Conservation (phyloP, 23 red algal genomes). For the Pyropia yezoensis region DNA sequence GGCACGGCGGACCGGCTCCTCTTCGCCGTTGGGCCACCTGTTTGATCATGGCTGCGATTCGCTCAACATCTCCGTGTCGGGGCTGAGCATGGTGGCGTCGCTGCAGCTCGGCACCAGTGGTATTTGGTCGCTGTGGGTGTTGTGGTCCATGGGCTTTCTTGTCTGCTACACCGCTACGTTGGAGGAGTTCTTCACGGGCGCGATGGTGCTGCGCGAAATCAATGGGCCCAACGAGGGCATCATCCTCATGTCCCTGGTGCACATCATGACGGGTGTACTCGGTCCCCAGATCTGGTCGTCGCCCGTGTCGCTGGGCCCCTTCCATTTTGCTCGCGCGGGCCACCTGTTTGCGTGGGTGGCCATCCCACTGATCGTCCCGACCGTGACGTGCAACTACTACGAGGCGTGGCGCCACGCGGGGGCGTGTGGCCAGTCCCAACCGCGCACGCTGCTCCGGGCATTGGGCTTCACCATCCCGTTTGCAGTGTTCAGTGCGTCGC, state of each 20-base stretch:
- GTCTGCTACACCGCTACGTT: slow-evolving; percentile 71
- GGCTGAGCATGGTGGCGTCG: slow-evolving; percentile 50
- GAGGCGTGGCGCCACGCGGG: slow-evolving; percentile 2
- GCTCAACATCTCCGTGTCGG: slow-evolving; percentile 77
- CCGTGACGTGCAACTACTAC: slow-evolving; percentile 24
- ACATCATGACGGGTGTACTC: slow-evolving; percentile 48
- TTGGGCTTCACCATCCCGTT: slow-evolving; percentile 23
- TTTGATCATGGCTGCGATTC: slow-evolving; percentile 99
- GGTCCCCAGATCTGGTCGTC: slow-evolving; percentile 60
- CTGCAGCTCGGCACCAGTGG: slow-evolving; percentile 28
- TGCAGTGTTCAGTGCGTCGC: slow-evolving; percentile 7
- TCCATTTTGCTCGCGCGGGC: no score
- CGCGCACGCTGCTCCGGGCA: neutral
- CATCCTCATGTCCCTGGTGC: slow-evolving; percentile 43
- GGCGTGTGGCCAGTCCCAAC: neutral
- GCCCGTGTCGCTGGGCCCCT: neutral
- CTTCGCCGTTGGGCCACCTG: slow-evolving; percentile 86
- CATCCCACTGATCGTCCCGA: slow-evolving; percentile 16
- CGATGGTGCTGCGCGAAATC: slow-evolving; percentile 78
- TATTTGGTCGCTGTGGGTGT: slow-evolving; percentile 22
- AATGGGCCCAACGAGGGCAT: slow-evolving; percentile 97
- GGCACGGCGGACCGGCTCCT: slow-evolving; percentile 83
- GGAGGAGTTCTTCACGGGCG: slow-evolving; percentile 83
- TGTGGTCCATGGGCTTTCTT: slow-evolving; percentile 58
- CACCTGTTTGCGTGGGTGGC: neutral